Conservation (phyloP, 768 basidiomycete species). For the Termitomyces eurrhizus region DNA sequence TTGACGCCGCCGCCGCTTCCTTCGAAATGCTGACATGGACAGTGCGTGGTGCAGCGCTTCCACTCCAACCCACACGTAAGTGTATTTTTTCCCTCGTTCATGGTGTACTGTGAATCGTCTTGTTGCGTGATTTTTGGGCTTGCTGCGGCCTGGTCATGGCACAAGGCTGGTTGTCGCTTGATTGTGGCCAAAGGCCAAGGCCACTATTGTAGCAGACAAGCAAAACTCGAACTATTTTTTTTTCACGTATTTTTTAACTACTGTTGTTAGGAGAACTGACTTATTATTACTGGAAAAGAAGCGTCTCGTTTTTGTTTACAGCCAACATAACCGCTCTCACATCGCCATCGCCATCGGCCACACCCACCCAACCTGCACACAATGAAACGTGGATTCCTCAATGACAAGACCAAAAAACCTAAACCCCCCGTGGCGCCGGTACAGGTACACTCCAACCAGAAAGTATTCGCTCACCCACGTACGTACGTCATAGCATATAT, state of each 20-base stretch:
- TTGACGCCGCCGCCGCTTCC: neutral
- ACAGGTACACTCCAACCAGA: neutral
- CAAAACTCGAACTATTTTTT: neutral
- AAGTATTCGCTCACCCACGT: neutral
- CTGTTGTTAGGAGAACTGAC: neutral
- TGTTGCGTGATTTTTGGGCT: neutral
- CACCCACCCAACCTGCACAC: neutral
- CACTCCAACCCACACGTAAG: no score
- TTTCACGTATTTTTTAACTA: neutral
- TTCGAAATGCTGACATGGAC: neutral
- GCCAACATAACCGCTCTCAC: no score
- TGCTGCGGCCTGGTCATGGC: neutral
- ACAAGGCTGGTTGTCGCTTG: neutral
- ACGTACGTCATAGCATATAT: neutral
- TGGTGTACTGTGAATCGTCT: neutral
- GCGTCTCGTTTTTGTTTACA: neutral
- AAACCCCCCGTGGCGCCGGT: no score
- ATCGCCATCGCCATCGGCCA: neutral
- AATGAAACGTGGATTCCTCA: neutral
- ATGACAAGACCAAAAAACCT: neutral
- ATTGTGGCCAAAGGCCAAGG: neutral
- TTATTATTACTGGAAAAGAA: neutral
- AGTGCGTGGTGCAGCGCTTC: no score
- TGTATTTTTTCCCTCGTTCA: no score
- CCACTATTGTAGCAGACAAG: neutral